Evolutionary conservation across 2,329 filamentous ascomycete species (phyloP).

Genomic region (Cadophora sp.): DNA sequence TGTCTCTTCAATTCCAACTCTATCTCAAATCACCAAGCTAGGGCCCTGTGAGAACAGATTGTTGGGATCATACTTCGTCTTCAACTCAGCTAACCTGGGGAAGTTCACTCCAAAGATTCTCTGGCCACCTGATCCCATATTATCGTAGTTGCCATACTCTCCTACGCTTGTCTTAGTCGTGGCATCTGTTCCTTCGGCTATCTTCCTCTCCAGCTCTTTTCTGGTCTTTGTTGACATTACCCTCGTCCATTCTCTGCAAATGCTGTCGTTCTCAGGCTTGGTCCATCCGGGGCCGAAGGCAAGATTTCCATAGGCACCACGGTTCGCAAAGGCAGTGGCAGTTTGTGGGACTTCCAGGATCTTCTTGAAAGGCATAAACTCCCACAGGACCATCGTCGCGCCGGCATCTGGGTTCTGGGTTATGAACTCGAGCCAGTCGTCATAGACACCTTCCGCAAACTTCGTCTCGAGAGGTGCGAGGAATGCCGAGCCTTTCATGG

Average conservation of each 20-base stretch:
- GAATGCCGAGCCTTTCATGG: constrained; percentile 28
- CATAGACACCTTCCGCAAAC: constrained; percentile 34
- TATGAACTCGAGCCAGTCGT: constrained; percentile 44
- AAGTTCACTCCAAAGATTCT: constrained; percentile 53
- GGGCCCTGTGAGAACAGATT: constrained; percentile 51
- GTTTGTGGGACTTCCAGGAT: constrained; percentile 33
- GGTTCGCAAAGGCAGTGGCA: constrained; percentile 40
- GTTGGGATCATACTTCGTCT: constrained; percentile 54
- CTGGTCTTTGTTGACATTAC: constrained; percentile 29
- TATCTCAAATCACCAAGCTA: constrained; percentile 21
- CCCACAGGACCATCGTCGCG: constrained; percentile 35
- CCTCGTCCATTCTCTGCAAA: constrained; percentile 35
- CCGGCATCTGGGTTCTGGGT: constrained; percentile 31
- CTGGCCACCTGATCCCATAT: constrained; percentile 29
- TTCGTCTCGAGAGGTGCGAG: constrained; percentile 24
- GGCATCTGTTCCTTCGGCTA: constrained; percentile 19
- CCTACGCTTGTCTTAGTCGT: constrained; percentile 25
- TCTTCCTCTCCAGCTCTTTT: constrained; percentile 25
- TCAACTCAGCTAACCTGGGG: constrained; percentile 49
- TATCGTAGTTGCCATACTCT: constrained; percentile 37
- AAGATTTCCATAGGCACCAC: constrained; percentile 39
- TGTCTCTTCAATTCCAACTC: not conserved
- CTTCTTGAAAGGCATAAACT: constrained; percentile 36
- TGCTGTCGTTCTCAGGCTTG: constrained; percentile 27
- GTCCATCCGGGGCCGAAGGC: constrained; percentile 44